A percentile compares a stretch with the other conserved stretches of the same genome.
Conservation (phyloP, 768 basidiomycete genomes). For the Leccinum uliginosum region DNA sequence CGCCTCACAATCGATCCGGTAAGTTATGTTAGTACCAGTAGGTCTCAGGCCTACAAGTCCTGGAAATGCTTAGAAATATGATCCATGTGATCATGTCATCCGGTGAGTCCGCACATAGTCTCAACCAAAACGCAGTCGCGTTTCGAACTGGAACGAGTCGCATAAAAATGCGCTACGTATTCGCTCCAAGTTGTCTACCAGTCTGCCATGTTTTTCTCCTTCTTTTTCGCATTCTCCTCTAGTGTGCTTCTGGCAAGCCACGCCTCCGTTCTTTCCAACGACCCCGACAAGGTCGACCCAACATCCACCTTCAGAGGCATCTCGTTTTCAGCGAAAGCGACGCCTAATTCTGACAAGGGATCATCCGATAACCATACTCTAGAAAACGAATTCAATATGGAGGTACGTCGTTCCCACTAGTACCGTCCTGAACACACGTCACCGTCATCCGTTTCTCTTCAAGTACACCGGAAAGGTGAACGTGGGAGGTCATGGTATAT, state of each 20-base stretch:
- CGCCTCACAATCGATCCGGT: neutral
- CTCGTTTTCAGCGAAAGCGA: conserved; percentile 19
- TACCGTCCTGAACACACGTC: neutral
- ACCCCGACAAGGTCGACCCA: neutral
- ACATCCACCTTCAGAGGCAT: conserved; percentile 12
- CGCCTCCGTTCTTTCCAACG: conserved; percentile 16
- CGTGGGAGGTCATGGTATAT: conserved; percentile 29
- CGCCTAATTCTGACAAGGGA: conserved; percentile 14
- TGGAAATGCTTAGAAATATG: neutral
- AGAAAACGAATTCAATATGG: conserved; percentile 22
- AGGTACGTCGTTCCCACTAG: conserved; percentile 16
- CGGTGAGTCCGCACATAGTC: neutral
- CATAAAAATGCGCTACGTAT: conserved; percentile 4
- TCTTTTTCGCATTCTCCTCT: conserved; percentile 8
- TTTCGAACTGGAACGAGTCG: conserved; percentile 6
- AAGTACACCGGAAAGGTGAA: conserved; percentile 29
- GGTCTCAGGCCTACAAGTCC: neutral
- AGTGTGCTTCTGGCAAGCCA: conserved; percentile 33
- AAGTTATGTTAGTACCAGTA: neutral
- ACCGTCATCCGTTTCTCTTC: neutral
- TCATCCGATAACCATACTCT: conserved; percentile 23
- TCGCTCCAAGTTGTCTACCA: neutral
- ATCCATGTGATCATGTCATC: neutral
- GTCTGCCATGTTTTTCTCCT: conserved; percentile 13
- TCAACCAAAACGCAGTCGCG: conserved; percentile 4